Percentiles rank a stretch among this genome's conserved stretches.
phyloP scores from a whole-genome alignment of 768 basidiomycete species.

The Gyrodon lividus region DNA sequence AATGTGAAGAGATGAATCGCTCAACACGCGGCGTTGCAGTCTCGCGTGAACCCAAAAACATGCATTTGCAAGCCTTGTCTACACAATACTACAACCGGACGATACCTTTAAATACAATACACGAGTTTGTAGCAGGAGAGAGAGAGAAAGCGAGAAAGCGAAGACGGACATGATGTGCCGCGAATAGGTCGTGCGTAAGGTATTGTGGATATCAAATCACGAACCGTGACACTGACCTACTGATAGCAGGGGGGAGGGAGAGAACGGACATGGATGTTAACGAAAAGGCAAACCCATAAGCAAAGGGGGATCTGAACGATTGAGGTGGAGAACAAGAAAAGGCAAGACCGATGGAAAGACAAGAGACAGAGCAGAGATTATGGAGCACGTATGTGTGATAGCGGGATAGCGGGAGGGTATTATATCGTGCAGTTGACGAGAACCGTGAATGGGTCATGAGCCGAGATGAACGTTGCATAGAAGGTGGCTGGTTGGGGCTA shows the following conservation, averaged over 20 bases:
- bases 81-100: neutral
- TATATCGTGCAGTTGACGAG: neutral
- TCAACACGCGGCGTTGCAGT: no score
- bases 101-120: slow-evolving; percentile 8
- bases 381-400: neutral
- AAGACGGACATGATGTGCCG: neutral
- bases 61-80: neutral
- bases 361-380: neutral
- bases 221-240: neutral
- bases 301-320: neutral
- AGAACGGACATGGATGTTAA: no score
- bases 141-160: neutral
- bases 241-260: no score
- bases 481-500: neutral
- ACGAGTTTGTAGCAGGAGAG: neutral
- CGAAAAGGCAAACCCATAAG: no score
- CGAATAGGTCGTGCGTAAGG: neutral
- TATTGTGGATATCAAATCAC: neutral
- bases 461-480: neutral
- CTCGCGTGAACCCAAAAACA: neutral
- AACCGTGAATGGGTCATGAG: neutral
- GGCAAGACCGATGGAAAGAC: neutral
- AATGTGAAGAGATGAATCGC: no score
- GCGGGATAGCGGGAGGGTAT: neutral
- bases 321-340: neutral